phyloP scores from a whole-genome alignment of 495 filamentous ascomycete species.

The Xylaria sp. region DNA sequence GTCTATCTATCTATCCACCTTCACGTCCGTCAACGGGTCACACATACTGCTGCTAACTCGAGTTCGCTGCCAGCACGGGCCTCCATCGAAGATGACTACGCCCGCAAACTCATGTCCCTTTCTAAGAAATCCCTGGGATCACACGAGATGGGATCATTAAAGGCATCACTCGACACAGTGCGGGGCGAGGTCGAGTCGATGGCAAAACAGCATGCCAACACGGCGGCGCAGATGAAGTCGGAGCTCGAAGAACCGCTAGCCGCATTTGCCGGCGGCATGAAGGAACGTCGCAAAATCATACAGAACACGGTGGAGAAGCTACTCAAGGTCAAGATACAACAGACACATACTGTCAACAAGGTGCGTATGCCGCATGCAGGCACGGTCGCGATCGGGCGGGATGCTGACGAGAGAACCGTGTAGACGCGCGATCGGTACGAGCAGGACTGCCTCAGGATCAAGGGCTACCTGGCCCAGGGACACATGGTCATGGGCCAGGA shows the following conservation, averaged over 20 bases:
- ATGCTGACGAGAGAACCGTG: slow-evolving; percentile 37
- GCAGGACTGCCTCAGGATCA: slow-evolving; percentile 97
- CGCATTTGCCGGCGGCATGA: slow-evolving; percentile 91
- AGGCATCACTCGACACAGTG: slow-evolving; percentile 81
- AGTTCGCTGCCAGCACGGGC: slow-evolving; percentile 69
- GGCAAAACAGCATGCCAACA: slow-evolving; percentile 88
- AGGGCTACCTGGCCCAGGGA: slow-evolving; percentile 96
- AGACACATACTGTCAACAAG: slow-evolving; percentile 92
- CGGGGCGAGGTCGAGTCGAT: slow-evolving; percentile 93
- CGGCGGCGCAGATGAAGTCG: slow-evolving; percentile 91
- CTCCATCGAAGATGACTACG: slow-evolving; percentile 96
- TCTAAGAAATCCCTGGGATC: slow-evolving; percentile 90
- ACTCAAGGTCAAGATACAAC: slow-evolving; percentile 89
- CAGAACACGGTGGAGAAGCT: slow-evolving; percentile 92
- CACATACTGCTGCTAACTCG: slow-evolving; percentile 12
- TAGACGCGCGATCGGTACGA: slow-evolving; percentile 93
- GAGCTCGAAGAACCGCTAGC: slow-evolving; percentile 95
- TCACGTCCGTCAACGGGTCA: slow-evolving; percentile 15
- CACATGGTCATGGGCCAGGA: slow-evolving; percentile 99
- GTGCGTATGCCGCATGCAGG: slow-evolving; percentile 45
- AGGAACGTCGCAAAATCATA: slow-evolving; percentile 95
- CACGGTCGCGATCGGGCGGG: neutral
- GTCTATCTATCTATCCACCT: neutral
- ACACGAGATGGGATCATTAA: slow-evolving; percentile 84
- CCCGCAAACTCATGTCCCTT: slow-evolving; percentile 86